Conservation (phyloP, 176 grass and related monocot genomes). For the Musa acuminata region DNA sequence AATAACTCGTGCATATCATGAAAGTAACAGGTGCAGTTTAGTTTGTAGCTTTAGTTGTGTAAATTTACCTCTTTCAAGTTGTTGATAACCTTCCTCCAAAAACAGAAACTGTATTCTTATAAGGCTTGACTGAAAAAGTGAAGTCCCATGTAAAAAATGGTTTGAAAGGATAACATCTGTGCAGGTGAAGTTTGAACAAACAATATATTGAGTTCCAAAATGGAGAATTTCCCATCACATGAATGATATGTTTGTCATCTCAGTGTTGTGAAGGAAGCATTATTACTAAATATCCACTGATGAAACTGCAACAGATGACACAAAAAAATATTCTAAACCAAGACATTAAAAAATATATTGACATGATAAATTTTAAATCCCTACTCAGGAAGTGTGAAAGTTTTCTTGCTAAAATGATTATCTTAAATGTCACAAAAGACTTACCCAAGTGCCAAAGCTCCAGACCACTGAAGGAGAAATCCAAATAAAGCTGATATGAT, state of each 20-base stretch:
- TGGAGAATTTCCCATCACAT: neutral
- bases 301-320: too few relatives aligned
- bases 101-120: too few relatives aligned
- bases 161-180: too few relatives aligned
- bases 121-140: too few relatives aligned
- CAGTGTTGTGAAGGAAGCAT: neutral
- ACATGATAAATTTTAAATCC: neutral
- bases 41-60: too few relatives aligned
- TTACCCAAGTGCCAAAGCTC: constrained; percentile 93
- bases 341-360: neutral
- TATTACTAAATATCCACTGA: neutral
- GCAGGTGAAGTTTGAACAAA: too few relatives aligned
- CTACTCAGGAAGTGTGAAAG: neutral
- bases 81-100: too few relatives aligned
- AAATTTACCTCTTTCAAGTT: too few relatives aligned
- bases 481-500: constrained; percentile 79
- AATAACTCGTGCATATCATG: too few relatives aligned
- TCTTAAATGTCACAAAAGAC: constrained; percentile 11
- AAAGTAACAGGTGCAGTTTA: too few relatives aligned
- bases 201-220: neutral
- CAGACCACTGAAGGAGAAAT: constrained; percentile 98
- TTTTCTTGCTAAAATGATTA: constrained; percentile 1
- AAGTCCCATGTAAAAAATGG: too few relatives aligned
- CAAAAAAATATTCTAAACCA: neutral
- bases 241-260: neutral